Evolutionary conservation across 1,139 yeast species (phyloP).

Genomic region (Taiozyma sp.): DNA sequence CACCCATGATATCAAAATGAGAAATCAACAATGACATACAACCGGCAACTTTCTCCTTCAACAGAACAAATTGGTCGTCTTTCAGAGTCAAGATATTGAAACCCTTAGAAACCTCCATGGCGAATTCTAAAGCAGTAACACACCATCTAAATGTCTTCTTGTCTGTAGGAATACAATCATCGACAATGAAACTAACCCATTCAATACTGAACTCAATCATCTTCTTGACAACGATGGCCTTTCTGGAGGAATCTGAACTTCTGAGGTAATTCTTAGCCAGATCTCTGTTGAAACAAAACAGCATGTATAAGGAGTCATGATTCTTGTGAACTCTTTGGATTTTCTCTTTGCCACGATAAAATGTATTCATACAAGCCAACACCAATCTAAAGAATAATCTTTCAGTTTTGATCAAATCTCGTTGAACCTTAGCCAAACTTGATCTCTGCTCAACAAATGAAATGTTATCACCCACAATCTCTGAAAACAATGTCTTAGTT

Average conservation of each 20-base stretch:
- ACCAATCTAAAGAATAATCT: slow-evolving; percentile 67
- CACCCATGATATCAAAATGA: slow-evolving; percentile 98
- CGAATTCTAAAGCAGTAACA: slow-evolving; percentile 90
- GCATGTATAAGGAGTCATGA: slow-evolving; percentile 72
- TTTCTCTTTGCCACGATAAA: slow-evolving; percentile 42
- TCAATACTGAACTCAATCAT: slow-evolving; percentile 74
- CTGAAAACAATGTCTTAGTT: slow-evolving; percentile 40
- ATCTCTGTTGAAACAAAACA: slow-evolving; percentile 79
- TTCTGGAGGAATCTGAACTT: slow-evolving; percentile 57
- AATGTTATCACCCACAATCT: slow-evolving; percentile 50
- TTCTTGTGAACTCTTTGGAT: slow-evolving; percentile 48
- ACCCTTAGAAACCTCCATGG: slow-evolving; percentile 92
- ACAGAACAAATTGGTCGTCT: slow-evolving; percentile 66
- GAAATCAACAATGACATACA: slow-evolving; percentile 92
- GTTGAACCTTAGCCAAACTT: slow-evolving; percentile 69
- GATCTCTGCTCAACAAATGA: slow-evolving; percentile 56
- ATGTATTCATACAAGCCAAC: slow-evolving; percentile 60
- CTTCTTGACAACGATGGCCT: slow-evolving; percentile 65
- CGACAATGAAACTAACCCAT: slow-evolving; percentile 91
- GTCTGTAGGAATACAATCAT: slow-evolving; percentile 92
- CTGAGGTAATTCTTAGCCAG: slow-evolving; percentile 70
- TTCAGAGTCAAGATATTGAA: slow-evolving; percentile 78
- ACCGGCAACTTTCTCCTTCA: slow-evolving; percentile 84
- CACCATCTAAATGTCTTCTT: slow-evolving; percentile 93
- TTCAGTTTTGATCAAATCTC: slow-evolving; percentile 63